Evolutionary conservation across 1,284 basidiomycete genomes (phyloP).

Genomic region (Ustanciosporium gigantosporum): DNA sequence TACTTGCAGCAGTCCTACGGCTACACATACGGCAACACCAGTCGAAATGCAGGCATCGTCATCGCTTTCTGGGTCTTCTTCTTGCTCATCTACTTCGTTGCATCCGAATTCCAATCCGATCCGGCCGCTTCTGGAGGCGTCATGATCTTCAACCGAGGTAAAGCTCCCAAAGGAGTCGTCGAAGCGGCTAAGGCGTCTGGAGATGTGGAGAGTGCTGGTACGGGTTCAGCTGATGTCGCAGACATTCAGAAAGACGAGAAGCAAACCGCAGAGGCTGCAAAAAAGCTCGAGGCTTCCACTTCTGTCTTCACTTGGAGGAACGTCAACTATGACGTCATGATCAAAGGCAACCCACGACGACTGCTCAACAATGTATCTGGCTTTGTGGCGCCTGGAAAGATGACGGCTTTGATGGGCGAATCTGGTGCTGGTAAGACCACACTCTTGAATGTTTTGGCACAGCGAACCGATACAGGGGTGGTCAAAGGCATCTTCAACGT

Average conservation of each 20-base stretch:
- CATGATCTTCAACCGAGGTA: constrained; percentile 47
- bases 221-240: constrained; percentile 1
- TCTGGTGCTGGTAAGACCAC: constrained; percentile 57
- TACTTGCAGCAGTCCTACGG: constrained; percentile 34
- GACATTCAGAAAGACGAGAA: background rate
- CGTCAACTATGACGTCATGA: constrained; percentile 43
- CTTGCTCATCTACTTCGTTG: constrained; percentile 31
- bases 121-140: constrained; percentile 44
- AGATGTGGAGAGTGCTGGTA: constrained; percentile 13
- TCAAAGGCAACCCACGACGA: constrained; percentile 45
- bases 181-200: constrained; percentile 18
- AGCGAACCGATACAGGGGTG: constrained; percentile 43
- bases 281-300: constrained; percentile 32
- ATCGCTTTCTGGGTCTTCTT: constrained; percentile 47
- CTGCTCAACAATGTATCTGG: constrained; percentile 62
- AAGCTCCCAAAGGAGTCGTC: constrained; percentile 19
- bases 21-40: constrained; percentile 30
- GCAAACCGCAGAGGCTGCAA: constrained; percentile 8
- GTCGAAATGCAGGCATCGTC: constrained; percentile 50
- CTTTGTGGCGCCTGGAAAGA: constrained; percentile 46
- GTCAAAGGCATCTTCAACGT: constrained; percentile 38
- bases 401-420: constrained; percentile 55
- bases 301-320: constrained; percentile 47
- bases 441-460: constrained; percentile 49
- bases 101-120: constrained; percentile 48